Evolutionary conservation across 345 rosid genomes (phyloP).

Genomic region (Geranium brycei): DNA sequence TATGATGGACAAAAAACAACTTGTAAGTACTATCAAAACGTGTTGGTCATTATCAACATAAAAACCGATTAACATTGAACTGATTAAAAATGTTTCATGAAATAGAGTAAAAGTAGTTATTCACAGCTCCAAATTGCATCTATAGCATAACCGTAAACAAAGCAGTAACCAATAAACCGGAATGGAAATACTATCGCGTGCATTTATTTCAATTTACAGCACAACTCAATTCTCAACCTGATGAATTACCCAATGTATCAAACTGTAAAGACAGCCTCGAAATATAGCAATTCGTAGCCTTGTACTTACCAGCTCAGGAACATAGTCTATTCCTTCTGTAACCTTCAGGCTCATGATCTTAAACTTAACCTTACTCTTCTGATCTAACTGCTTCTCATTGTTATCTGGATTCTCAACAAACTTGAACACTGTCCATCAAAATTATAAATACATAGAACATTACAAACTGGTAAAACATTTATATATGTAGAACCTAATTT

Average conservation of each 20-base stretch:
- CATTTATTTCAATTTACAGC: too few species aligned
- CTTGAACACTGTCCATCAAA: slow-evolving; percentile 53
- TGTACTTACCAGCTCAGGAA: slow-evolving; percentile 80
- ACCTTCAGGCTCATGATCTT: slow-evolving; percentile 95
- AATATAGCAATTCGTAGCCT: background rate
- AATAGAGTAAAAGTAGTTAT: background rate
- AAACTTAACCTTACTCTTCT: slow-evolving; percentile 81
- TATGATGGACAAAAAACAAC: background rate
- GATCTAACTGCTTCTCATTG: slow-evolving; percentile 57
- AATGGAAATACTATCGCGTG: too few species aligned
- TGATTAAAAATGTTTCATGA: background rate
- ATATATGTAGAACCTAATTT: background rate
- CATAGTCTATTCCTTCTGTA: slow-evolving; percentile 62
- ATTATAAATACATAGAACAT: background rate
- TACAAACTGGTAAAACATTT: too few species aligned
- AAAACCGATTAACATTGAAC: background rate
- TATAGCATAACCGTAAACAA: too few species aligned
- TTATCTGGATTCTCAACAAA: slow-evolving; percentile 92
- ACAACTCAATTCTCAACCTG: too few species aligned
- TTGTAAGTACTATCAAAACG: background rate
- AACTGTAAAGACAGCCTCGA: background rate
- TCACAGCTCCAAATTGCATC: background rate
- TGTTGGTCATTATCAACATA: background rate
- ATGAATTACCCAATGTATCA: background rate
- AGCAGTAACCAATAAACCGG: too few species aligned